Conservation (phyloP, 352 stramenopile genomes). For the Pythium monospermum region DNA sequence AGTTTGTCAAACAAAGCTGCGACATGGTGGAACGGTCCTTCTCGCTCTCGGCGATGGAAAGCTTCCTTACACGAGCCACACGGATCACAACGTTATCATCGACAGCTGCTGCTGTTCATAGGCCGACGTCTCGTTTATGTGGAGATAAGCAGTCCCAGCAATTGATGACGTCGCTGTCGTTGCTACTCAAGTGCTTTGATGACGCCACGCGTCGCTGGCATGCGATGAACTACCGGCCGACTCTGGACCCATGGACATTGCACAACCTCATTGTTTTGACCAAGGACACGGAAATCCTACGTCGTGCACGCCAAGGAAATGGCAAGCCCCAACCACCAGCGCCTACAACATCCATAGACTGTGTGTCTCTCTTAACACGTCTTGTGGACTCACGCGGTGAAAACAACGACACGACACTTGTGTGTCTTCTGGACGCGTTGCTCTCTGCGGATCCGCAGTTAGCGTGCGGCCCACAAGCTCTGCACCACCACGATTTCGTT, state of each 20-base stretch:
- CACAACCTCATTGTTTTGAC: conserved; percentile 17
- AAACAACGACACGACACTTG: neutral
- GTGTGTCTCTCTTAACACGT: conserved; percentile 3
- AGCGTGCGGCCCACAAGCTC: neutral
- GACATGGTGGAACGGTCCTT: conserved; percentile 27
- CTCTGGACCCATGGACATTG: conserved; percentile 7
- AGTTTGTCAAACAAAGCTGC: conserved; percentile 43
- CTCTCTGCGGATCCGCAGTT: conserved; percentile 12
- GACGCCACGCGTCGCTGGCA: conserved; percentile 1
- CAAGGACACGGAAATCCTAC: conserved; percentile 11
- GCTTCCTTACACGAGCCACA: conserved; percentile 15
- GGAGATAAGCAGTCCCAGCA: too few species aligned
- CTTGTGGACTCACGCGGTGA: neutral
- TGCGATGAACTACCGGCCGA: conserved; percentile 1
- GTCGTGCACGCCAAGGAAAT: neutral
- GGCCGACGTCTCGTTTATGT: too few species aligned
- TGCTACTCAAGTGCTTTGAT: conserved; percentile 13
- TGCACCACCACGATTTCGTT: conserved; percentile 11
- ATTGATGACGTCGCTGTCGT: neutral
- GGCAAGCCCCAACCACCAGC: too few species aligned
- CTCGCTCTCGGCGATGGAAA: conserved; percentile 11
- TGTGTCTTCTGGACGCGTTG: conserved; percentile 15
- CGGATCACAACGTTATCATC: conserved; percentile 1
- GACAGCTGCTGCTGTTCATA: neutral
- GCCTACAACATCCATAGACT: conserved; percentile 6